Base-by-base conservation (phyloP, 768 basidiomycete genomes). In the Amanita pseudoporphyria region DNA sequence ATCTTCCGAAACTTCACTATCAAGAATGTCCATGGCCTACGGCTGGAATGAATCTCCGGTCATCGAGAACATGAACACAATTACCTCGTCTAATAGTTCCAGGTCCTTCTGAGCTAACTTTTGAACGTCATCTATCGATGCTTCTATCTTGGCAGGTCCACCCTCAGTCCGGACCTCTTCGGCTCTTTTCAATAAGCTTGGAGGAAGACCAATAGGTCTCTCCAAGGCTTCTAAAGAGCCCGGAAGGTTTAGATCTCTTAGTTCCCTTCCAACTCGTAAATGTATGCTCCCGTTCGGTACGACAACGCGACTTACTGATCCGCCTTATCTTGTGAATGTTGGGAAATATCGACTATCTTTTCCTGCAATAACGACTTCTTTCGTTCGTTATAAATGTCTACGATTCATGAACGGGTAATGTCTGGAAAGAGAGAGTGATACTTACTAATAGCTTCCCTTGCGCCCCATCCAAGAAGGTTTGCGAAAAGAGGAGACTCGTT, bases 11-110 rank as follows among this genome's bases (percentile, higher is more conserved):
- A 86, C 87, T 64, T 96, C 94, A 38, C 78, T 80, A 57, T 95
- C 92, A n/a, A 99, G 67, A 18, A 94, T 79, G 57, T 92, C 91
- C 70, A 92, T 76, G 0, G 90, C 81, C 93, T 96, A 51, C 9
- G 32, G 32, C 19, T 33, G 45, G 32, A 39, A 22, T 14, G 45
- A 32, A n/a, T 30, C 31, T 49, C 26, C 7, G n/a, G 10, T 9
- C 2, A 40, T 49, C 12, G 9, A 45, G 45, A 28, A 14, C n/a
- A 31, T 52, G n/a, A 37, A 24, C 24, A 44, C 43, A 24, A 36
- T 53, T 57, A 90, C 94, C 72, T 96, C 90, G 44, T 89, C 78
- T 18, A 97, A 58, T 14, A 87, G 67, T 16, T 71, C 65, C 49
- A 70, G 65, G 59, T 86, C 81, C 19, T 79, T 77, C 42, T 68